phyloP scores from a whole-genome alignment of 257 asterid genomes.

The Datura wrightii region DNA sequence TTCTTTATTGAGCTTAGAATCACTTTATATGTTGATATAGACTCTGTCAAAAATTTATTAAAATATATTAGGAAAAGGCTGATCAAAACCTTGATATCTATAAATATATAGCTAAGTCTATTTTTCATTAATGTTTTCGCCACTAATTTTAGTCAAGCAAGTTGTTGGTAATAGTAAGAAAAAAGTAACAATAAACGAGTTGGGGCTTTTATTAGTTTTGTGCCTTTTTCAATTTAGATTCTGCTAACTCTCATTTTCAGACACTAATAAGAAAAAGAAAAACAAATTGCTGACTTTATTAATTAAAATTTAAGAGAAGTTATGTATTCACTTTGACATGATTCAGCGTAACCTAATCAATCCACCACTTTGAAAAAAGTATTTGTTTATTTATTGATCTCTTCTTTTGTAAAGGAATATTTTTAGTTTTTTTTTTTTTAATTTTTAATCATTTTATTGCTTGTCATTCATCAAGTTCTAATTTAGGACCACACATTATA shows the following conservation, averaged over 20 bases:
- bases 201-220: not conserved
- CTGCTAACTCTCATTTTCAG: not conserved
- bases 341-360: not conserved
- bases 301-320: not conserved
- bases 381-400: not conserved
- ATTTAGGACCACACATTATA: not conserved
- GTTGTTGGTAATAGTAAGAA: not conserved
- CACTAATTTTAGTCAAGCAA: constrained; percentile 9
- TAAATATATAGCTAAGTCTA: no score
- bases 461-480: not conserved
- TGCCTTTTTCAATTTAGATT: not conserved
- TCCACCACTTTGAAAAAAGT: not conserved
- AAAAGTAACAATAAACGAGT: not conserved
- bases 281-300: not conserved
- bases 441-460: no score
- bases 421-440: not conserved
- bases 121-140: not conserved
- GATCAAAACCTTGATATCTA: no score
- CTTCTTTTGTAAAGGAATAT: not conserved
- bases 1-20: no score
- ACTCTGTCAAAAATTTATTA: no score
- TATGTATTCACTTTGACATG: not conserved
- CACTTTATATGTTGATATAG: no score
- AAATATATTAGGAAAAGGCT: no score
- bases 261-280: not conserved